phyloP scores from a whole-genome alignment of 106 monocot species.

The Platanthera zijinensis region DNA sequence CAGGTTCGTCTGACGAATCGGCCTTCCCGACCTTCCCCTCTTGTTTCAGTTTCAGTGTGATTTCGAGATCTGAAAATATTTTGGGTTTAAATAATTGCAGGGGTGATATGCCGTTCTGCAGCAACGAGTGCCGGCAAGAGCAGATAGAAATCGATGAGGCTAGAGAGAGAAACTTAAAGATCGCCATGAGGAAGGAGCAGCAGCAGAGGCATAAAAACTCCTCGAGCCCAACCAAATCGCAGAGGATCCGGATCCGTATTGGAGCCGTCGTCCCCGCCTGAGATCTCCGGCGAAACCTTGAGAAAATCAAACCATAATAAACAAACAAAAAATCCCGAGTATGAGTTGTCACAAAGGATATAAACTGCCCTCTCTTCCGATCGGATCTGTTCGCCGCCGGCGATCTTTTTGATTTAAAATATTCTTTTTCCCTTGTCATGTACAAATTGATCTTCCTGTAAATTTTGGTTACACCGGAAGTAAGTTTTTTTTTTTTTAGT shows the following conservation, averaged over 20 bases:
- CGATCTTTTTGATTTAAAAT: background rate
- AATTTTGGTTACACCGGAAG: background rate
- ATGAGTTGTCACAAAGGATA: background rate
- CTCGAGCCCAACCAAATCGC: background rate
- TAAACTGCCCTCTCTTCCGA: background rate
- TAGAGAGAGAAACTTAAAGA: conserved; percentile 1
- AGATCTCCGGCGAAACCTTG: background rate
- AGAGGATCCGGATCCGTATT: background rate
- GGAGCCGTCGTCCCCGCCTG: conserved; percentile 1
- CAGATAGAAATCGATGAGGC: conserved; percentile 55
- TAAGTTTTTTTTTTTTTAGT: background rate
- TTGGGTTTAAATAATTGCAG: conserved; percentile 11
- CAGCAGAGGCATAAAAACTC: background rate
- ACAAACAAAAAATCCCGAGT: background rate
- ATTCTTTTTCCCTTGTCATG: background rate
- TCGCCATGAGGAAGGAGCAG: background rate
- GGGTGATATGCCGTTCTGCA: conserved; percentile 51
- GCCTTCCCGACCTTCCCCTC: no score
- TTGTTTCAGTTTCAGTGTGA: background rate
- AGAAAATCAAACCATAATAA: background rate
- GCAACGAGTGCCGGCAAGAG: conserved; percentile 38
- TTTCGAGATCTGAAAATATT: background rate
- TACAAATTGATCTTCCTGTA: background rate
- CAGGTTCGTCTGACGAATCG: conserved; percentile 26
- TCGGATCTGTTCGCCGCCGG: background rate